Base-by-base conservation (phyloP, 2,329 filamentous ascomycete genomes). In the Xylariaceae sp. region DNA sequence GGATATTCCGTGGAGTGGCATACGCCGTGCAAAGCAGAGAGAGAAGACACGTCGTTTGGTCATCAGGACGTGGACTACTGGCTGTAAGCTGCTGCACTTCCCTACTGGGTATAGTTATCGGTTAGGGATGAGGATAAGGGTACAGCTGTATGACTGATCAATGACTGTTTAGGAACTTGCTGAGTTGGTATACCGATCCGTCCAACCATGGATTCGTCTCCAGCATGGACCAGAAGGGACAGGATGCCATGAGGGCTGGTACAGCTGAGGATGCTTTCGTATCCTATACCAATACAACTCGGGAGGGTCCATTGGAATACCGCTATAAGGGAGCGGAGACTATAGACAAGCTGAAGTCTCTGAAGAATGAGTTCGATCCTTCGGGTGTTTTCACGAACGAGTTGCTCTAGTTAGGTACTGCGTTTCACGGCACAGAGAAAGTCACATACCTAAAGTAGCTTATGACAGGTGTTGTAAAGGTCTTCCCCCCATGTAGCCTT, bases 1-100 rank as follows among this genome's bases (percentile, higher is more conserved):
- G 28, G 19, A 22, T 35, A 35, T 17, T 19, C 27, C 9, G 33
- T 35, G 3, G 33, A 35, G 16, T 35, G 33, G 33, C 33, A 35
- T 11, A 35, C 15, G 13, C 33, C 33, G 13, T 35, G 33, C 22
- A 13, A 22, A 17, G 33, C 33, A 11, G 16, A 31, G 33, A 35
- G 33, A 21, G 21, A 35, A 16, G 26, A 35, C 2, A 23, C 27
- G 10, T 35, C 33, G 3, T 35, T 35, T 16, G 28, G 33, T 16
- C n/a, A 35, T n/a, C 27, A 35, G 28, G 16, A 35, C 7, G 33
- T 35, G 18, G 33, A 35, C 2, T 31, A 25, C 28, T 35, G 27
- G 33, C 28, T 35, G 33, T 35, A 35, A 30, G 33, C 31, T 27
- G 21, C 12, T 23, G 21, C 21, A 23, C 12, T 23, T 12, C 12